Conservation (phyloP, 306 rosid genomes). For the Mimosa pudica region DNA sequence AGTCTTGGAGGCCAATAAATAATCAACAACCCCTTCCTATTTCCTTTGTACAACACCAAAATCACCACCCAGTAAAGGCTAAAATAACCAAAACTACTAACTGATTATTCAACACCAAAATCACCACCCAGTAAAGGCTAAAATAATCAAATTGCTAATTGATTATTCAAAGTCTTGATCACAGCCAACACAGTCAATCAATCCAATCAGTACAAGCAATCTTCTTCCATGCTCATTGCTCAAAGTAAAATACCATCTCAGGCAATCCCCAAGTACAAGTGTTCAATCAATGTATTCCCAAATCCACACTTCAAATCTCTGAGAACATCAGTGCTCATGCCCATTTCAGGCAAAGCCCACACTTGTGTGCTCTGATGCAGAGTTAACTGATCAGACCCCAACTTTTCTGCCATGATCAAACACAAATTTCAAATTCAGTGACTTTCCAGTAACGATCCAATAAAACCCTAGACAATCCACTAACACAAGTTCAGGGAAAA, state of each 20-base stretch:
- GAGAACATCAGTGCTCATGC: slow-evolving; percentile 35
- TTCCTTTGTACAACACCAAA: slow-evolving; percentile 44
- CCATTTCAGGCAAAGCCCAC: slow-evolving; percentile 40
- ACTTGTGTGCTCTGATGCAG: slow-evolving; percentile 22
- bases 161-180: slow-evolving; percentile 44
- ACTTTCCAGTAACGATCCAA: slow-evolving; percentile 40
- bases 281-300: slow-evolving; percentile 42
- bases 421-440: slow-evolving; percentile 40
- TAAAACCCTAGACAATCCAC: slow-evolving; percentile 44
- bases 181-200: slow-evolving; percentile 39
- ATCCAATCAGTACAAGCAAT: slow-evolving; percentile 54
- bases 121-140: slow-evolving; percentile 41
- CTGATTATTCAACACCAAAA: slow-evolving; percentile 40
- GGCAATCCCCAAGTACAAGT: slow-evolving; percentile 53
- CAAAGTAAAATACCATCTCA: slow-evolving; percentile 45
- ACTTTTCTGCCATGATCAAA: slow-evolving; percentile 31
- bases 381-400: slow-evolving; percentile 32
- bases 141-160: slow-evolving; percentile 33
- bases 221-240: slow-evolving; percentile 74
- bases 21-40: slow-evolving; percentile 47
- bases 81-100: slow-evolving; percentile 34
- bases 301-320: slow-evolving; percentile 33
- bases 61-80: slow-evolving; percentile 43
- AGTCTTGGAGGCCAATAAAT: slow-evolving; percentile 44
- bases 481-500: slow-evolving; percentile 33